Base-by-base conservation (phyloP, 257 asterid species). In the Ilex aquifolium region DNA sequence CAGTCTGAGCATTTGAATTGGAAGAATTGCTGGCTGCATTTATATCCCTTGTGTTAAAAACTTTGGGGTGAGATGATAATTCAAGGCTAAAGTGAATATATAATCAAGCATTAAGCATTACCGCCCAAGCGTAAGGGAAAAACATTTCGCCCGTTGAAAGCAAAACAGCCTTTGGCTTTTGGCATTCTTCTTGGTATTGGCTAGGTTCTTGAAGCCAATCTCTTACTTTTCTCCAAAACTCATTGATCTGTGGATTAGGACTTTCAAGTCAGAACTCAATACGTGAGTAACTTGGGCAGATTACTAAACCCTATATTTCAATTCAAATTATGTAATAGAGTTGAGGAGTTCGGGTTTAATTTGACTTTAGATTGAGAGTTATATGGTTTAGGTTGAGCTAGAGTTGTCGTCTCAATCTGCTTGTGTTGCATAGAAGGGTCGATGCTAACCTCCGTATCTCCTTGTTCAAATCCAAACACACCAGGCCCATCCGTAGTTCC, bases 401-500 rank as follows among this genome's bases (percentile, higher is more conserved):
- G n/a, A n/a, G n/a, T n/a, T n/a, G n/a, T n/a, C n/a, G n/a, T n/a
- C n/a, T n/a, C n/a, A n/a, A n/a, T n/a, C n/a, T n/a, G n/a, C 27
- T 21, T 21, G 21, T 0, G 42, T 4, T 36, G 8, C 42, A 36
- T 4, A 36, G 42, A 36, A 8, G 7, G 8, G 42, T 36, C 42
- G 55, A 27, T 31, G 32, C 69, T 60, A 9, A 79, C 90, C 90
- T 80, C 67, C 13, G 67, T 71, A 56, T 85, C 87, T 14, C 93
- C 90, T 59, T 85, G 90, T 64, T 77, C 80, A 31, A 85, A 85
- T 50, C 83, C 85, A 7, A 78, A 80, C 59, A 46, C 80, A n/a
- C 90, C 93, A 9, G 90, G 93, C 6, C 90, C 93, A 44, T 82
- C 87, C 6, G 90, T 85, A n/a, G 93, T 85, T 59, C 93, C 90